Evolutionary conservation across 352 stramenopile genomes (phyloP).

Genomic region (Phytophthora melonis): DNA sequence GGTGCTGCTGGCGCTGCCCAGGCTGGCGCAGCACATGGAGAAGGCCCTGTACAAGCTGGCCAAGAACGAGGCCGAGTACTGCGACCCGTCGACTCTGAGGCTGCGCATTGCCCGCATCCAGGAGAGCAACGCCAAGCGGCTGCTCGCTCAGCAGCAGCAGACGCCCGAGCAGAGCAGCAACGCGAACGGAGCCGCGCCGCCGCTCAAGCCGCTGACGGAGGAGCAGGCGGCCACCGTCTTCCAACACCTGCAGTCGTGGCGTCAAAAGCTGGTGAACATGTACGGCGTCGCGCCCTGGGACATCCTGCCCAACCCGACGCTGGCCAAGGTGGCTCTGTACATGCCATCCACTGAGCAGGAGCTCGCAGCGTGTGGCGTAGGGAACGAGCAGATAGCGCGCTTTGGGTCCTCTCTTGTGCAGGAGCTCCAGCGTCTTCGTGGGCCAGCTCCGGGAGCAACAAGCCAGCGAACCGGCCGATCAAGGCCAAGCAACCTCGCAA

Average conservation of each 20-base stretch:
- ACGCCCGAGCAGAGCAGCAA: slow-evolving; percentile 21
- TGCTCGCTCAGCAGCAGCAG: slow-evolving; percentile 62
- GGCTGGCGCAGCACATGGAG: slow-evolving; percentile 96
- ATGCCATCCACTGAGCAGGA: slow-evolving; percentile 65
- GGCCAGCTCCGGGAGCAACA: slow-evolving; percentile 1
- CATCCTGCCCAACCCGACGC: slow-evolving; percentile 73
- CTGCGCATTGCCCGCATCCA: slow-evolving; percentile 92
- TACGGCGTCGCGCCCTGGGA: slow-evolving; percentile 76
- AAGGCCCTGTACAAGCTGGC: slow-evolving; percentile 93
- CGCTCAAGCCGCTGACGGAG: slow-evolving; percentile 54
- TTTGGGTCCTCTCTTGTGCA: slow-evolving; percentile 74
- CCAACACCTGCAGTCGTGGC: slow-evolving; percentile 79
- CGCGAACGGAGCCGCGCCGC: slow-evolving; percentile 12
- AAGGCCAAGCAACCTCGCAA: slow-evolving; percentile 34
- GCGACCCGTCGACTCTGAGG: slow-evolving; percentile 92
- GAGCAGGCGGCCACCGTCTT: slow-evolving; percentile 72
- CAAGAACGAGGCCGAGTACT: slow-evolving; percentile 90
- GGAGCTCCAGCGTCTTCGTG: slow-evolving; percentile 50
- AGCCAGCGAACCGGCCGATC: slow-evolving; percentile 15
- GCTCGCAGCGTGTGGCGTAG: slow-evolving; percentile 61
- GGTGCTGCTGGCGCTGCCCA: slow-evolving; percentile 95
- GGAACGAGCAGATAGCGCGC: slow-evolving; percentile 53
- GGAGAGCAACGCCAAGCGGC: slow-evolving; percentile 66
- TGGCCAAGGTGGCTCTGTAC: slow-evolving; percentile 78
- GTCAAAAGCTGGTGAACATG: slow-evolving; percentile 81